Conservation (phyloP, 2,329 filamentous ascomycete species). For the Aspergillus felis region DNA sequence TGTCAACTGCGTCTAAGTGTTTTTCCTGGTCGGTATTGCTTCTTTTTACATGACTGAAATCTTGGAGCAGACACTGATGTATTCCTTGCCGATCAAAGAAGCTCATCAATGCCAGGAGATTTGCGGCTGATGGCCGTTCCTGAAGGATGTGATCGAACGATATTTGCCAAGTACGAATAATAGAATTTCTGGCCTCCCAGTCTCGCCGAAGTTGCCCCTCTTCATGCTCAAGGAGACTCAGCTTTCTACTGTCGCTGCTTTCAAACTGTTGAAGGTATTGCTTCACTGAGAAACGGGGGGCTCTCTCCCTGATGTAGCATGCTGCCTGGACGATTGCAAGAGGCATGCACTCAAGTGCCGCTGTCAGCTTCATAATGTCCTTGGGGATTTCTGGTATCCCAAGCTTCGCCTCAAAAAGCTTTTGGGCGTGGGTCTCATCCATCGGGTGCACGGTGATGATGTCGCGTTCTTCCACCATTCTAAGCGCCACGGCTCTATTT, state of each 20-base stretch:
- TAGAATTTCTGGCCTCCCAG: too few relatives aligned
- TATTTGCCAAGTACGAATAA: too few relatives aligned
- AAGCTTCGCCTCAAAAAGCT: slow-evolving; percentile 30
- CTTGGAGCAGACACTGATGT: slow-evolving; percentile 15
- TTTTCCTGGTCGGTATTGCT: too few relatives aligned
- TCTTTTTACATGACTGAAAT: neutral
- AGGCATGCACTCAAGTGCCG: slow-evolving; percentile 25
- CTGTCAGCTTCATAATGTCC: neutral
- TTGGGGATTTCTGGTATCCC: neutral
- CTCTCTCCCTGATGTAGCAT: slow-evolving; percentile 21
- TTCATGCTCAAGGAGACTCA: slow-evolving; percentile 27
- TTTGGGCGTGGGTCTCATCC: slow-evolving; percentile 19
- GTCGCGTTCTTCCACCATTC: slow-evolving; percentile 7
- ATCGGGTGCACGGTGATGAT: slow-evolving; percentile 19
- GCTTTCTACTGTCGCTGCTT: slow-evolving; percentile 26
- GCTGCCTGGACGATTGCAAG: slow-evolving; percentile 22
- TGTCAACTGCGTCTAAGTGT: too few relatives aligned
- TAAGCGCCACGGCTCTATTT: slow-evolving; percentile 6
- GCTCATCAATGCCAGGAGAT: slow-evolving; percentile 26
- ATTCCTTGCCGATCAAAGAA: slow-evolving; percentile 28
- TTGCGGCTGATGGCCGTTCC: slow-evolving; percentile 18
- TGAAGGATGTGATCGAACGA: slow-evolving; percentile 29
- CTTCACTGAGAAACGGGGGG: slow-evolving; percentile 4
- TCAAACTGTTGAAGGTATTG: slow-evolving; percentile 17
- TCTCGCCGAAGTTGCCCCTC: slow-evolving; percentile 18